These are phyloP conservation scores for Phytophthora pseudosyringae DNA, from an alignment of 352 stramenopile species.

Conservation along the genomic window DNA sequence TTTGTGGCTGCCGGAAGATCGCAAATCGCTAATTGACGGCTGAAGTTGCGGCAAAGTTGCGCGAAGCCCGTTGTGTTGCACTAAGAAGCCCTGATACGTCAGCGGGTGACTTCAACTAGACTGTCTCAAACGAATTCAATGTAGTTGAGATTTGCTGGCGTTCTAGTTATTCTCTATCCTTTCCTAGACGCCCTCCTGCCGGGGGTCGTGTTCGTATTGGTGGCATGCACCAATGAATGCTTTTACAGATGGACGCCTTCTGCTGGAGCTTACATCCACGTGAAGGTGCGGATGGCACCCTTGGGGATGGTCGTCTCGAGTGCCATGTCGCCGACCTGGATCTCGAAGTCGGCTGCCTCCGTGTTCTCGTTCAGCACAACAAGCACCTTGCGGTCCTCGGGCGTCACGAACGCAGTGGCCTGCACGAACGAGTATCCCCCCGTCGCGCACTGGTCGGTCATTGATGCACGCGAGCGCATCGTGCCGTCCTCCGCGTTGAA, in stretches of 20 bases:
- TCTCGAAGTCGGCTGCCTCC: slow-evolving; percentile 63
- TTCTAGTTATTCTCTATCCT: slow-evolving; percentile 3
- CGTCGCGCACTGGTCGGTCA: slow-evolving; percentile 67
- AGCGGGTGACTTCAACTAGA: slow-evolving; percentile 4
- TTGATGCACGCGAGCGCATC: slow-evolving; percentile 48
- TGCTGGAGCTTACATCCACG: slow-evolving; percentile 16
- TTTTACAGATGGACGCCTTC: neutral
- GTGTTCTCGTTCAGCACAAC: slow-evolving; percentile 87
- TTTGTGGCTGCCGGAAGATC: slow-evolving; percentile 17
- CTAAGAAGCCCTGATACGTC: neutral
- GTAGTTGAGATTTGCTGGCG: neutral
- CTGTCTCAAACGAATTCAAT: neutral
- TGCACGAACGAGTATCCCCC: slow-evolving; percentile 78
- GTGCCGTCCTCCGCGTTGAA: slow-evolving; percentile 55
- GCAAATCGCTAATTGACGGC: neutral
- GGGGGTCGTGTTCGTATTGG: neutral
- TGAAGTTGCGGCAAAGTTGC: slow-evolving; percentile 7
- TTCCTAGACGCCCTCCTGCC: neutral
- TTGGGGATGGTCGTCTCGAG: slow-evolving; percentile 53
- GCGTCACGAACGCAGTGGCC: slow-evolving; percentile 70
- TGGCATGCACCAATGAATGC: neutral
- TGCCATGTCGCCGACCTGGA: slow-evolving; percentile 49
- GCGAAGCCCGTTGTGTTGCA: neutral
- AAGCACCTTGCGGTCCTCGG: slow-evolving; percentile 70
- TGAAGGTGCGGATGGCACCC: slow-evolving; percentile 66